Conservation (phyloP, 108 stramenopile species). For the Fistulifera solaris region DNA sequence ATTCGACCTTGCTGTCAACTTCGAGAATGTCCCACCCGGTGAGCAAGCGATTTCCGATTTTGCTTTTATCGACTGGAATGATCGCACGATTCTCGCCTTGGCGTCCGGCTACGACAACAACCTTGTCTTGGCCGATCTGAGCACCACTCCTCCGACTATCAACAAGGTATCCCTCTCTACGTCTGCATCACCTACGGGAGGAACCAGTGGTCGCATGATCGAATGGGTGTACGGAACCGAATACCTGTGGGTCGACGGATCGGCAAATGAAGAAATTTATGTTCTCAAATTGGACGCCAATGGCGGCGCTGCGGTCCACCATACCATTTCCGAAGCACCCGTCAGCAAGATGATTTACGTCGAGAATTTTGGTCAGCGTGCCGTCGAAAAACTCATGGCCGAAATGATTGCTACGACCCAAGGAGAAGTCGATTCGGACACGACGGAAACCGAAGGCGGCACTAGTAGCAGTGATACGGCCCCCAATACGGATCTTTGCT, state of each 20-base stretch:
- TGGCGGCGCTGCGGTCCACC: constrained; percentile 8
- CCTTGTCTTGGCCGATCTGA: constrained; percentile 10
- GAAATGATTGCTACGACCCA: too few relatives aligned
- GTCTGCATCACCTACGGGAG: background rate
- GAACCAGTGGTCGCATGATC: constrained; percentile 4
- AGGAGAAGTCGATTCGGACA: background rate
- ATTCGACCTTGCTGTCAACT: constrained; percentile 5
- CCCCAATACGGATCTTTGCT: background rate
- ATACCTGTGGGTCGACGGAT: constrained; percentile 19
- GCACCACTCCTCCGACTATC: background rate
- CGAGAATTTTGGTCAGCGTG: constrained; percentile 9
- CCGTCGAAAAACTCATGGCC: background rate
- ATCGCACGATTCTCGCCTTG: constrained; percentile 6
- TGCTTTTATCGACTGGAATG: constrained; percentile 11
- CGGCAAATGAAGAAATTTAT: constrained; percentile 11
- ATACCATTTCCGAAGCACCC: constrained; percentile 8
- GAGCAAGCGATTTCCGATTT: constrained; percentile 1
- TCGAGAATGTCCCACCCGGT: constrained; percentile 2
- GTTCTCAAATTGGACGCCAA: constrained; percentile 9
- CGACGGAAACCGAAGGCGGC: background rate
- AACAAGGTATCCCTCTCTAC: background rate
- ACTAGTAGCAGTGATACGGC: background rate
- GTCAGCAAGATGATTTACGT: constrained; percentile 8
- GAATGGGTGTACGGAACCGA: constrained; percentile 27
- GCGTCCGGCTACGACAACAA: constrained; percentile 13